phyloP scores from a whole-genome alignment of 139 green algal species.

The Spirogloea muscicola region DNA sequence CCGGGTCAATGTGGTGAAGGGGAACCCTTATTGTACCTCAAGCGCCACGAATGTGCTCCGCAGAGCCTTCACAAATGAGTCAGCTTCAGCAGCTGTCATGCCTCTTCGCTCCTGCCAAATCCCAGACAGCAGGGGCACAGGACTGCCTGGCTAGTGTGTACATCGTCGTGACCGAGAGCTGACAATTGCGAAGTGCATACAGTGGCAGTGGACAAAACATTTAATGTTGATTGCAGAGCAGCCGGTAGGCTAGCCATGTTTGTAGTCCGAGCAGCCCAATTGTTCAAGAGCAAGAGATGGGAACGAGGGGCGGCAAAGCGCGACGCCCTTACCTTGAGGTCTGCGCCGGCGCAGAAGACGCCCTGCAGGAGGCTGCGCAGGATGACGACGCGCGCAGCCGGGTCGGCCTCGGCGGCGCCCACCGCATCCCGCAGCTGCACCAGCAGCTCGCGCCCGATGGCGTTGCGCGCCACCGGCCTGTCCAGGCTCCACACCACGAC shows the following conservation, averaged over 20 bases:
- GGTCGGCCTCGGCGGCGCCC: background rate
- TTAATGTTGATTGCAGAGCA: background rate
- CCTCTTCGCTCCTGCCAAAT: no score
- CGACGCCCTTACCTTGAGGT: conserved; percentile 43
- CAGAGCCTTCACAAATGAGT: conserved; percentile 5
- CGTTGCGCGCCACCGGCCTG: background rate
- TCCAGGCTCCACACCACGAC: conserved; percentile 9
- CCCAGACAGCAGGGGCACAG: no score
- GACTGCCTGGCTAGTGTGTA: no score
- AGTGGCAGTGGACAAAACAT: background rate
- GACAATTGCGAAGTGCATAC: background rate
- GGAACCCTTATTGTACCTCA: background rate
- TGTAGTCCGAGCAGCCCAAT: no score
- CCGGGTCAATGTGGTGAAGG: background rate
- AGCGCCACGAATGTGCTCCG: background rate
- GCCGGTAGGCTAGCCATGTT: background rate
- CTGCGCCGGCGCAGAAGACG: conserved; percentile 36
- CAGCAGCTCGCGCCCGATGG: conserved; percentile 10
- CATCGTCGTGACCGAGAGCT: no score
- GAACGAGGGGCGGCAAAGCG: no score
- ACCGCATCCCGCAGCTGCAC: conserved; percentile 14
- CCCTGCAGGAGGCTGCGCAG: conserved; percentile 8
- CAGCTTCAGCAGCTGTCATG: background rate
- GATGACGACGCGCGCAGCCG: background rate
- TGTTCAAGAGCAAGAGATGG: no score